These are phyloP conservation scores for Diaporthe ilicicola DNA, from an alignment of 2,329 filamentous ascomycete species.

Conservation along the genomic window DNA sequence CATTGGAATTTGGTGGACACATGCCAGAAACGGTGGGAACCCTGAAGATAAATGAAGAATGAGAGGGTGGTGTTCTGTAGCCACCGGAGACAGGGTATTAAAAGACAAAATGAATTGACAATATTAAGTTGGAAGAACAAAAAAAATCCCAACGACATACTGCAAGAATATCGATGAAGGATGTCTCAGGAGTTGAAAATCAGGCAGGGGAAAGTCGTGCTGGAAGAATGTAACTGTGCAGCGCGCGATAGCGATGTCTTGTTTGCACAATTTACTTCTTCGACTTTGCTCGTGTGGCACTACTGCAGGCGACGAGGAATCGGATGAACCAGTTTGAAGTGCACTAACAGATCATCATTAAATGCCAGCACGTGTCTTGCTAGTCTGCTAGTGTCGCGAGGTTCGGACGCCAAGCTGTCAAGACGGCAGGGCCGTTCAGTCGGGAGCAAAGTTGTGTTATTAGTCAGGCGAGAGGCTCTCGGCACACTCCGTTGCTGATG, in stretches of 20 bases:
- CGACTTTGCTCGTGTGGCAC: too few species aligned
- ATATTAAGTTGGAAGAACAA: too few species aligned
- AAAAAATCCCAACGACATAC: too few species aligned
- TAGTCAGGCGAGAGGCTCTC: neutral
- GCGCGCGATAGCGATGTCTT: too few species aligned
- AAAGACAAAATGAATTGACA: too few species aligned
- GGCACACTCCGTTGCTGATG: neutral
- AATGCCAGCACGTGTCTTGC: neutral
- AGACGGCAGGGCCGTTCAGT: neutral
- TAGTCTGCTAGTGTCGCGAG: neutral
- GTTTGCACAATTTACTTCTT: too few species aligned
- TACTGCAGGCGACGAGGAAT: too few species aligned
- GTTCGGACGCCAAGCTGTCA: conserved; percentile 1
- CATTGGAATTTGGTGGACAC: neutral
- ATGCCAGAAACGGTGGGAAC: neutral
- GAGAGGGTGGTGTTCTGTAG: neutral
- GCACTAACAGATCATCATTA: neutral
- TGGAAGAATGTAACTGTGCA: too few species aligned
- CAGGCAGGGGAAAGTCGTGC: too few species aligned
- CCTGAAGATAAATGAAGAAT: neutral
- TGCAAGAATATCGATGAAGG: too few species aligned
- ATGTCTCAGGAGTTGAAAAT: too few species aligned
- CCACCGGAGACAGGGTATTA: neutral
- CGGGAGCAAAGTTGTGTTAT: neutral
- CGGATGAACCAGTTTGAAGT: too few species aligned